These are phyloP conservation scores for Yamadazyma dushanensis DNA, from an alignment of 1,139 yeast genomes.

Conservation along the genomic window DNA sequence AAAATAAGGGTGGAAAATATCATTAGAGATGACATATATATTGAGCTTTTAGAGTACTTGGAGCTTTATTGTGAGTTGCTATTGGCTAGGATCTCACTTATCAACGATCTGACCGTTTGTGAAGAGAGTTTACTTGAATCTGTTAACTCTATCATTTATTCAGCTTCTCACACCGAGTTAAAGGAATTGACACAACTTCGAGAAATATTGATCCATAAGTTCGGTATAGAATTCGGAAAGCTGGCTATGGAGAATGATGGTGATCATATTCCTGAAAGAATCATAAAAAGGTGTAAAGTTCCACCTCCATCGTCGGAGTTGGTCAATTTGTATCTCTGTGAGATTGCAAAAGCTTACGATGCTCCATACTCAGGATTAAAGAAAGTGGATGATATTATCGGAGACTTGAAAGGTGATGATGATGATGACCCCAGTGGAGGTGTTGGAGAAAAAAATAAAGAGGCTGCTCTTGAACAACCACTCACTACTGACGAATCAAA, in stretches of 20 bases:
- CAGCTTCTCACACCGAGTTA: conserved; percentile 73
- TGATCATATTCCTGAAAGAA: conserved; percentile 62
- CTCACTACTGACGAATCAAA: conserved; percentile 17
- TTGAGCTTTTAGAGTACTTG: conserved; percentile 76
- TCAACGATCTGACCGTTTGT: conserved; percentile 48
- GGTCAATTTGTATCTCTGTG: conserved; percentile 70
- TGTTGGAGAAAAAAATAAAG: conserved; percentile 20
- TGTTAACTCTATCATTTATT: conserved; percentile 64
- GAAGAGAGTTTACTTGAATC: conserved; percentile 76
- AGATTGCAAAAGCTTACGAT: conserved; percentile 77
- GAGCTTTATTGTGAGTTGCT: conserved; percentile 84
- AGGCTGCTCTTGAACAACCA: conserved; percentile 15
- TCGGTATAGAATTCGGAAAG: conserved; percentile 63
- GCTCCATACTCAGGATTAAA: conserved; percentile 68
- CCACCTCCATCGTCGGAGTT: conserved; percentile 68
- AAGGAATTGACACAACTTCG: conserved; percentile 65
- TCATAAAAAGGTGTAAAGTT: conserved; percentile 60
- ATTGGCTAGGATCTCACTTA: conserved; percentile 68
- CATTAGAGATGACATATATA: conserved; percentile 79
- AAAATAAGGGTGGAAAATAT: conserved; percentile 82
- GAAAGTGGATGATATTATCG: conserved; percentile 11
- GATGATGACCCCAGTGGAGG: conserved; percentile 25
- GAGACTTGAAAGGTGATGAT: conserved; percentile 6
- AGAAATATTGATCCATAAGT: conserved; percentile 62
- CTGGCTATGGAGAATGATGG: conserved; percentile 58